Base-by-base conservation (phyloP, 371 early-diverging fungal species). In the Actinomortierella ambigua region DNA sequence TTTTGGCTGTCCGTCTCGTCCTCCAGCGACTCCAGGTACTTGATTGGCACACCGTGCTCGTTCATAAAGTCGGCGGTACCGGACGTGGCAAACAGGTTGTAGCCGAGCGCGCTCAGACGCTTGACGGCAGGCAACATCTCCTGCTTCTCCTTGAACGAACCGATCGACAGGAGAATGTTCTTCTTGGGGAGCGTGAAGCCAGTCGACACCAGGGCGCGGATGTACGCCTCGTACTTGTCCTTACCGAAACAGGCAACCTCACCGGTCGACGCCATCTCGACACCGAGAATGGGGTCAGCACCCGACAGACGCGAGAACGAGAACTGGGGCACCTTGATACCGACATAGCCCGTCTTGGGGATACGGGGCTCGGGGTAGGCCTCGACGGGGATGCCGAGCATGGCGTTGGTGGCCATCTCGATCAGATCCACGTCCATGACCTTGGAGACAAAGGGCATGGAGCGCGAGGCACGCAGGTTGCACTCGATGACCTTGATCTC, bases 191-290 rank as follows among this genome's bases (percentile, higher is more conserved):
- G 79, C 20, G 78, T 79, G 78, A 97, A 96, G 3, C 94, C 94
- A 22, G 96, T 96, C 28, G 97, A 90, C 44, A 95, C 78, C 61
- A 97, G 75, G 2, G 95, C 95, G 87, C 93, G 94, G 48, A 96
- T 77, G 78, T 96, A 97, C n/a, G 98, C 98, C 57, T 94, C 92
- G 79, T 95, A 93, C 81, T 95, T 95, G 83, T 94, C 92, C 60
- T 89, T 86, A 47, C 97, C 97, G 69, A 97, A 96, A 77, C 95
- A 95, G 2, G 98, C 98, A 22, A 98, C 98, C 81, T 98, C 98
- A 65, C 98, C 98, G 4, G 98, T 98, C 24, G 96, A 95, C 9
- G 96, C 96, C 98, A 98, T 98, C 82, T 98, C 98, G 11, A 98
- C 98, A 69, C 96, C 96, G 50, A 98, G 79, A 57, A 96, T 85